Evolutionary conservation across 768 basidiomycete species (phyloP), one percentile per base, ranked within the genome.

Genomic region (Russula sp.): DNA sequence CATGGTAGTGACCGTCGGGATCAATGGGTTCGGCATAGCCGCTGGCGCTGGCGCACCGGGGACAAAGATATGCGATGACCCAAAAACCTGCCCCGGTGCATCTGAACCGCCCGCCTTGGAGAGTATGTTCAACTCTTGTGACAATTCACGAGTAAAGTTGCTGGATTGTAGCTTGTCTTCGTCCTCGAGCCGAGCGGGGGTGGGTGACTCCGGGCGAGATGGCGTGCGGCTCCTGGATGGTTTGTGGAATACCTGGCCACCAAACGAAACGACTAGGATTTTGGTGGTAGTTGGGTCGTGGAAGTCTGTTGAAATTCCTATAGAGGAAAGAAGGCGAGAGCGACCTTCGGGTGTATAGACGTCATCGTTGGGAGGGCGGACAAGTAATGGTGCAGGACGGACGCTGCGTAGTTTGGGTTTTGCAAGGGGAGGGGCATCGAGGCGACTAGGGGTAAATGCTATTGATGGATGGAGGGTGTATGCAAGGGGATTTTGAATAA

Each of bases 231-330:
- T 70, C 11, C 71, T 70, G 67, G 81, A 81, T 3, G 85, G 84
- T 54, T 77, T 78, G 58, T 79, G 81, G 71, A 91, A 85, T 8
- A 84, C 75, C 67, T 92, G 89, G 0, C 89, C 89, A 16, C 89
- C 89, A 68, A 92, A 92, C 1, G 88, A 90, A 7, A 92, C 87
- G 32, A 91, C 74, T 32, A 91, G 77, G 45, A 92, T 81, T 67
- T 82, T 86, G 3, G 81, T 83, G 22, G 65, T 72, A 5, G 65
- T 61, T 0, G 76, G 72, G 60, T 84, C 77, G 39, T 84, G 81
- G 7, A 78, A 70, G 18, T 80, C 66, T 11, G 58, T 53, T 0
- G 88, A 86, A 0, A 92, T 73, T 22, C 86, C 87, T 46, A 88
- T 77, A 1, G 78, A 78, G 2, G 70, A 64, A 4, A 90, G 78